These are phyloP conservation scores for Spatholobus suberectus DNA, from an alignment of 306 rosid species.

Conservation along the genomic window DNA sequence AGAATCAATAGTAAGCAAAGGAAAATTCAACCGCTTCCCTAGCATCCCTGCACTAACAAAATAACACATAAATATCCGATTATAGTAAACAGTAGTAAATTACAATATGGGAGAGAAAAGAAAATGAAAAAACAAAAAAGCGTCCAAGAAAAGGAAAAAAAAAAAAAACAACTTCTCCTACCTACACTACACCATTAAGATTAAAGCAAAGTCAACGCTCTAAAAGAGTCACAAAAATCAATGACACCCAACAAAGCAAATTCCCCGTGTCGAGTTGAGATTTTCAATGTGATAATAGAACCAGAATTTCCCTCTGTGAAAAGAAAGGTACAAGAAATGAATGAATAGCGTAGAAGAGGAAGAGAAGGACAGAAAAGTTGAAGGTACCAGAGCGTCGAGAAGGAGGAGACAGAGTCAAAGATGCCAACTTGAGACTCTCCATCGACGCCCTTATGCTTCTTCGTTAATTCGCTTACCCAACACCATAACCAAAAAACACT, in stretches of 20 bases:
- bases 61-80: conserved; percentile 24
- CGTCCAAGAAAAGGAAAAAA: not conserved
- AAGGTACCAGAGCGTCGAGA: conserved; percentile 36
- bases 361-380: not conserved
- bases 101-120: not conserved
- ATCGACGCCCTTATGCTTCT: conserved; percentile 8
- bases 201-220: conserved; percentile 32
- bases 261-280: not conserved
- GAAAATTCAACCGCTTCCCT: conserved; percentile 61
- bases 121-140: not conserved
- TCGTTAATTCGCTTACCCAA: not conserved
- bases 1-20: conserved; percentile 56
- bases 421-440: conserved; percentile 43
- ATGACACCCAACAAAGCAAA: not conserved
- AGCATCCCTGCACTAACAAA: conserved; percentile 65
- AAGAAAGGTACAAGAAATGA: not conserved
- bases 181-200: not conserved
- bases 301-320: not conserved
- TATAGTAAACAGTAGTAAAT: not conserved
- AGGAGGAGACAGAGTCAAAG: conserved; percentile 22
- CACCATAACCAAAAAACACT: not conserved
- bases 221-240: conserved; percentile 19
- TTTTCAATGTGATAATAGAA: not conserved
- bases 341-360: not conserved
- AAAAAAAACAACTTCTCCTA: not conserved